Evolutionary conservation across 441 rosid species (phyloP).

Genomic region (Pelargonium citronellum): DNA sequence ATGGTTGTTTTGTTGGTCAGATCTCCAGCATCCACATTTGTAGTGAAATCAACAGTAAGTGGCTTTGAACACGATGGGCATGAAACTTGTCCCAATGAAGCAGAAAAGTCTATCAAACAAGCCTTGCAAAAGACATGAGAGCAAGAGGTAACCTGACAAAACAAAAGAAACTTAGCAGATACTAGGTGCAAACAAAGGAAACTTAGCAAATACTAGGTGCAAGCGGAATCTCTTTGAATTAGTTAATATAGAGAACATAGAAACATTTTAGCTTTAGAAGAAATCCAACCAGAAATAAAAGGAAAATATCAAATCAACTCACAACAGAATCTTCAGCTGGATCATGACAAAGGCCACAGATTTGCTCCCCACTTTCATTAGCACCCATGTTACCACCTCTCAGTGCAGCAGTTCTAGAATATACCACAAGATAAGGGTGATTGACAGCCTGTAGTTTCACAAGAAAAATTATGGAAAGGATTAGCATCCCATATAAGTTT

Average conservation of each 20-base stretch:
- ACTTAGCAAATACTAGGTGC: not conserved
- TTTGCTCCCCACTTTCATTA: slow-evolving; percentile 42
- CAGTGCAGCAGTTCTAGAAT: slow-evolving; percentile 50
- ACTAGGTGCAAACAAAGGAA: not conserved
- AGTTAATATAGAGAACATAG: not conserved
- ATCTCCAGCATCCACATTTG: slow-evolving; percentile 41
- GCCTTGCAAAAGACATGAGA: slow-evolving; percentile 79
- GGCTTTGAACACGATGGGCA: slow-evolving; percentile 77
- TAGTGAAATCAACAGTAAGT: slow-evolving; percentile 69
- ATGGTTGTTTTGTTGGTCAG: slow-evolving; percentile 47
- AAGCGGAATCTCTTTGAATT: not conserved
- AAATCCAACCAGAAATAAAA: slow-evolving; percentile 11
- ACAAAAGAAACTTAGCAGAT: not conserved
- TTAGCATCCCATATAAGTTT: not conserved
- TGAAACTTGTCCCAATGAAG: slow-evolving; percentile 52
- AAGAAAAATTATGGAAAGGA: slow-evolving; percentile 5
- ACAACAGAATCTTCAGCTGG: slow-evolving; percentile 75
- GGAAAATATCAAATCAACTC: slow-evolving; percentile 24
- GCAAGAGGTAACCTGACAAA: slow-evolving; percentile 70
- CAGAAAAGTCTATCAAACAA: slow-evolving; percentile 67
- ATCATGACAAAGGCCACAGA: slow-evolving; percentile 79
- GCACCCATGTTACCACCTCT: slow-evolving; percentile 34
- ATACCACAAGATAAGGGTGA: slow-evolving; percentile 94
- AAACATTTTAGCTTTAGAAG: not conserved
- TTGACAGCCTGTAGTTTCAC: slow-evolving; percentile 74